phyloP scores from a whole-genome alignment of 805 yeast species.

The Metschnikowia noctiluminum region DNA sequence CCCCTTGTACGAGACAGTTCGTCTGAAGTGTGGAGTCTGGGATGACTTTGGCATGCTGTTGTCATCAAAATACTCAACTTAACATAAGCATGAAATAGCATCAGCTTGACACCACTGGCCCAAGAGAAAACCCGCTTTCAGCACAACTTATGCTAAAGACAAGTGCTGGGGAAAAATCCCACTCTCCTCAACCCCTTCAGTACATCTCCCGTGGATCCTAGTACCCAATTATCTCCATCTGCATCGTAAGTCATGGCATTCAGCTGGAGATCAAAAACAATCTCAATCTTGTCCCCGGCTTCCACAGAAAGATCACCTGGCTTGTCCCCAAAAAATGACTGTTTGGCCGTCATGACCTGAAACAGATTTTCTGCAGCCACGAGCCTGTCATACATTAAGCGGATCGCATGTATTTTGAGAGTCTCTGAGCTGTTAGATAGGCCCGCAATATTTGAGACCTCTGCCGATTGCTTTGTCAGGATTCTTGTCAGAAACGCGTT shows the following conservation, averaged over 20 bases:
- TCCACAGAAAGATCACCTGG: conserved; percentile 39
- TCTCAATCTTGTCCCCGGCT: conserved; percentile 31
- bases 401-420: conserved; percentile 24
- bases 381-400: conserved; percentile 21
- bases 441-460: not conserved
- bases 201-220: conserved; percentile 22
- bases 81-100: too few species aligned
- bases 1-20: too few species aligned
- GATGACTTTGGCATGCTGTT: too few species aligned
- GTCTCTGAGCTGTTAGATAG: conserved; percentile 20
- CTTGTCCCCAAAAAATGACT: conserved; percentile 29
- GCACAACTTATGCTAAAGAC: not conserved
- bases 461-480: too few species aligned
- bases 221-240: conserved; percentile 30
- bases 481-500: not conserved
- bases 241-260: conserved; percentile 19
- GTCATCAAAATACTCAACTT: too few species aligned
- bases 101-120: too few species aligned
- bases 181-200: conserved; percentile 19
- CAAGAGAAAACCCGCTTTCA: not conserved
- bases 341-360: conserved; percentile 15
- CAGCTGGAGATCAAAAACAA: conserved; percentile 31
- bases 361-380: not conserved
- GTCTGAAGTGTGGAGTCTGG: too few species aligned
- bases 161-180: conserved; percentile 37